phyloP scores from a whole-genome alignment of 345 rosid species.

The Cochlearia excelsa region DNA sequence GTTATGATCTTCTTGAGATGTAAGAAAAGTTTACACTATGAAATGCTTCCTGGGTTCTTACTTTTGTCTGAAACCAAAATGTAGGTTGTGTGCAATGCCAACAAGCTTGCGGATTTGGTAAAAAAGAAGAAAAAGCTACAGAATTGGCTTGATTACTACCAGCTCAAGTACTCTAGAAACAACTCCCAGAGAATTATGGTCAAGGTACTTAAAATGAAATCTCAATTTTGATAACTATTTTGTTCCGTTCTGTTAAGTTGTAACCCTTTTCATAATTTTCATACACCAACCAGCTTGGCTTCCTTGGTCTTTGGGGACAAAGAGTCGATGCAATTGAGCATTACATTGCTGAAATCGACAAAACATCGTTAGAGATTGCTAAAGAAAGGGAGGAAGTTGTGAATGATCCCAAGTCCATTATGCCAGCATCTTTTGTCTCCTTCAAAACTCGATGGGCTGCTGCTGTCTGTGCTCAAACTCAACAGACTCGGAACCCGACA shows the following conservation, averaged over 20 bases:
- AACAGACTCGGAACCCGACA: slow-evolving; percentile 85
- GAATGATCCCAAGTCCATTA: slow-evolving; percentile 69
- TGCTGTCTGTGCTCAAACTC: slow-evolving; percentile 98
- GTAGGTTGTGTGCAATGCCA: slow-evolving; percentile 87
- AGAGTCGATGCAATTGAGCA: slow-evolving; percentile 78
- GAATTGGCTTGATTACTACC: slow-evolving; percentile 91
- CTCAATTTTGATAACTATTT: not conserved
- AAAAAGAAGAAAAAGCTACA: slow-evolving; percentile 63
- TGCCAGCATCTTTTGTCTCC: slow-evolving; percentile 97
- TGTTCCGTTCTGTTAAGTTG: slow-evolving; percentile 9
- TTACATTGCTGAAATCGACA: slow-evolving; percentile 57
- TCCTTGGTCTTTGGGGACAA: slow-evolving; percentile 77
- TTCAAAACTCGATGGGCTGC: slow-evolving; percentile 96
- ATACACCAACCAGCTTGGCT: slow-evolving; percentile 65
- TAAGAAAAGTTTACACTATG: not conserved
- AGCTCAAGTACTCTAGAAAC: slow-evolving; percentile 62
- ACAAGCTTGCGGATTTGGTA: slow-evolving; percentile 79
- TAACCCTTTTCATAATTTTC: slow-evolving; percentile 11
- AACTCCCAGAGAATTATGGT: slow-evolving; percentile 46
- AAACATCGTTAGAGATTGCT: slow-evolving; percentile 62
- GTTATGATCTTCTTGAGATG: slow-evolving; percentile 6
- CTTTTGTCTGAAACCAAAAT: slow-evolving; percentile 15
- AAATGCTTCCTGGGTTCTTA: slow-evolving; percentile 14
- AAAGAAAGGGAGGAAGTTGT: slow-evolving; percentile 61
- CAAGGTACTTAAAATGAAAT: slow-evolving; percentile 50